A percentile compares a stretch with the other conserved stretches of the same genome.
phyloP scores from a whole-genome alignment of 2,329 filamentous ascomycete genomes.

The Ophiostoma sp. region DNA sequence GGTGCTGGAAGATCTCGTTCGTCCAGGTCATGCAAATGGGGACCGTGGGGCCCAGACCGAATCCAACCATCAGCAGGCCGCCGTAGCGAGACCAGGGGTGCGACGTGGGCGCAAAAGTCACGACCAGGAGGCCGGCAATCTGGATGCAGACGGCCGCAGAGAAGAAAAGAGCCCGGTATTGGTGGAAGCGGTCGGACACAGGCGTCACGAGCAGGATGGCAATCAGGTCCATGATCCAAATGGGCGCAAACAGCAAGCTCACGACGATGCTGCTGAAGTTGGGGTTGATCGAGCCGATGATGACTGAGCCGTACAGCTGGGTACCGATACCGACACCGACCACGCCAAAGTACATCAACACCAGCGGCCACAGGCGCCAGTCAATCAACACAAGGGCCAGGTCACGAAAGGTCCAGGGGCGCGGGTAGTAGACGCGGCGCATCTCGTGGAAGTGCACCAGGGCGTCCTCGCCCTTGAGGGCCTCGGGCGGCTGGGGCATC shows the following conservation, averaged over 20 bases:
- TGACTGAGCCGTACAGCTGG: conserved; percentile 80
- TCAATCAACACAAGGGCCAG: conserved; percentile 67
- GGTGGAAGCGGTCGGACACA: conserved; percentile 80
- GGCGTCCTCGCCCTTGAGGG: conserved; percentile 70
- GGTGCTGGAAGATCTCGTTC: conserved; percentile 80
- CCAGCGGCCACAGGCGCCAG: conserved; percentile 82
- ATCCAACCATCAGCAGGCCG: conserved; percentile 83
- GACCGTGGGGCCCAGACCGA: conserved; percentile 83
- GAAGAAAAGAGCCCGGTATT: conserved; percentile 74
- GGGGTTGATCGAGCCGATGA: conserved; percentile 74
- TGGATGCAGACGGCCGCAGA: conserved; percentile 68
- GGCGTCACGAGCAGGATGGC: conserved; percentile 82
- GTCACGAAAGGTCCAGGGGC: conserved; percentile 67
- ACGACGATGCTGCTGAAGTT: conserved; percentile 66
- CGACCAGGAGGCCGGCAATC: conserved; percentile 72
- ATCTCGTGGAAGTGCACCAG: conserved; percentile 77
- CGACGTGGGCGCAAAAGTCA: conserved; percentile 61
- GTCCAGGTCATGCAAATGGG: conserved; percentile 95
- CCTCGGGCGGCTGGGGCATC: conserved; percentile 64
- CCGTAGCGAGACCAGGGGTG: conserved; percentile 81
- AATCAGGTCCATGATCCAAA: conserved; percentile 92
- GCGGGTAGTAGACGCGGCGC: conserved; percentile 69
- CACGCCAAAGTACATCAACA: conserved; percentile 91
- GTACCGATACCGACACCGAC: conserved; percentile 89
- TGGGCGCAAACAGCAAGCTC: conserved; percentile 79